Evolutionary conservation across 2,329 filamentous ascomycete genomes (phyloP), one percentile per base, ranked within the genome.

Genomic region (Paracoccidioides lutzii): DNA sequence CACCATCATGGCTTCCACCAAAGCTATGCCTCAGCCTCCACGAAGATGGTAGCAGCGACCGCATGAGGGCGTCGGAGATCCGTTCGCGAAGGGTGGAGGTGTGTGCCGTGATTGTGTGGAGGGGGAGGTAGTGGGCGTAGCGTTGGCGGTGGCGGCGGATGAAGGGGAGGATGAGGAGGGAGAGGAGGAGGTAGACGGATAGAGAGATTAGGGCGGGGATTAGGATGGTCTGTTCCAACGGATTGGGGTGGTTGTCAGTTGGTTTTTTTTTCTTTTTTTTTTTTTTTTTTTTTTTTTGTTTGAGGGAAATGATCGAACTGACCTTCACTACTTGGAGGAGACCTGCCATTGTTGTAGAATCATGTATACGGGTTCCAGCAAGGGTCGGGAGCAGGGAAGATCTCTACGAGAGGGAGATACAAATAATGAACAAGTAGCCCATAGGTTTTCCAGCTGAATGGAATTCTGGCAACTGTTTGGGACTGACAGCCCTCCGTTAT

Each of bases 51-150:
- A 76, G 65, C n/a, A 75, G 67, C 42, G 73, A 65, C n/a, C 69
- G 68, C 67, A 73, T 70, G 32, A 75, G 57, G 2, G 67, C 60
- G 48, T 74, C 71, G 6, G 68, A 70, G 14, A 73, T 63, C 40
- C 71, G 69, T 57, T 75, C 71, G 41, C 59, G 81, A 73, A 78
- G 78, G 52, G 75, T 78, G 28, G 80, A 80, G 58, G 86, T 80
- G 57, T 68, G 72, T 1, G 65, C 69, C 37, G 71, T 71, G 53
- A 73, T 70, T 37, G 77, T 74, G 59, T 85, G 79, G 60, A 89
- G 71, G 0, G 85, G 85, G 1, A 89, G 79, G 66, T 90, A 90
- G 58, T 87, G 83, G 65, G 81, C 79, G 69, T 89, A 89, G 58
- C 85, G 81, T 62, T 78, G 78, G 60, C 81, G 82, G 69, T 88